Conservation (phyloP, 495 filamentous ascomycete species). For the Tuber brumale region DNA sequence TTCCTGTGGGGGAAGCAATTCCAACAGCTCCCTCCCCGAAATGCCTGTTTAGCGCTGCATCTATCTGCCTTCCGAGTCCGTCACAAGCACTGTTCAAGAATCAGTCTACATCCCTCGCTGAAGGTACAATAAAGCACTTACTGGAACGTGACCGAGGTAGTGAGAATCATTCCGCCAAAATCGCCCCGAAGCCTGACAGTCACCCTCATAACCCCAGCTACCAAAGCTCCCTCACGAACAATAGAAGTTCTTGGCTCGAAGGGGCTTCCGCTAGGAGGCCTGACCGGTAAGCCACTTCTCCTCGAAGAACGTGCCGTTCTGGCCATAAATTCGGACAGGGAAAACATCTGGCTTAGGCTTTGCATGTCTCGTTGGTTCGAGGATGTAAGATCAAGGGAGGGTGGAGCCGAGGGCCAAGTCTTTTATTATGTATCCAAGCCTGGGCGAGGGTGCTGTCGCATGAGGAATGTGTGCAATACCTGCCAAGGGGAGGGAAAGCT, state of each 20-base stretch:
- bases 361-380: background rate
- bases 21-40: constrained; percentile 32
- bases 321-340: background rate
- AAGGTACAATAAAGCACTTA: constrained; percentile 6
- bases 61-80: constrained; percentile 29
- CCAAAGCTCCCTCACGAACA: background rate
- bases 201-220: constrained; percentile 1
- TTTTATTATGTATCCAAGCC: constrained; percentile 1
- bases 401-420: background rate
- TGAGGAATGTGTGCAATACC: background rate
- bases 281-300: background rate
- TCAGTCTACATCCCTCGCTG: constrained; percentile 1
- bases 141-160: constrained; percentile 30
- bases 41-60: constrained; percentile 24
- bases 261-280: background rate
- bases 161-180: constrained; percentile 25
- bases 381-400: background rate
- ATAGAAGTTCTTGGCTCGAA: background rate
- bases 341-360: constrained; percentile 1
- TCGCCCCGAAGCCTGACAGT: constrained; percentile 29
- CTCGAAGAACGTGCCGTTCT: background rate
- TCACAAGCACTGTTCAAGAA: constrained; percentile 21
- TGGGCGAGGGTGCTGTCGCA: background rate
- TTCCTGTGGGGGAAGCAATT: constrained; percentile 27
- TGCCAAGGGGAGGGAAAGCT: background rate